Evolutionary conservation across 352 stramenopile genomes (phyloP), one percentile per base, ranked within the genome.

Genomic region (Phytophthora pistaciae): DNA sequence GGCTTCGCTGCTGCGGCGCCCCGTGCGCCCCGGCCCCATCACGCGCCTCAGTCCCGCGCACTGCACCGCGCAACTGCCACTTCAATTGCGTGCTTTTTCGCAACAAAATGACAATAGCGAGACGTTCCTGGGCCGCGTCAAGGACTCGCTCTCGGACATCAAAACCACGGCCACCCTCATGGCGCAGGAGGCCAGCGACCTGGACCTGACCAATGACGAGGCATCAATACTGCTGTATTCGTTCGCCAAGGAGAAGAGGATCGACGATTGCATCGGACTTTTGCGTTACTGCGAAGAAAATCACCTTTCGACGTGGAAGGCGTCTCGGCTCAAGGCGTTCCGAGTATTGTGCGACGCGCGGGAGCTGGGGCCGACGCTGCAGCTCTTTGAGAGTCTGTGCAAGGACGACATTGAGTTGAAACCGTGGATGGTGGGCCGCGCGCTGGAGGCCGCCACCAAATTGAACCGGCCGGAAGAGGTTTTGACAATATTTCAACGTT

Each of bases 401-500:
- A 52, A 23, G 23, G 52, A 68, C 14, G 25, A 23, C 40, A 29
- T 42, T 3, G n/a, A 64, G 5, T 46, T 69, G 63, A 64, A 57
- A 54, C 63, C 63, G 40, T 69, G 62, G 62, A 69, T 69, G 42
- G 42, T 58, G 13, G 63, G 54, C 6, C 18, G 54, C 5, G 63
- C 63, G 31, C 55, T 69, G 18, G 27, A 57, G 16, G 63, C 42
- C 4, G 63, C 63, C 29, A 56, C 20, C 13, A 64, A 64, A 27
- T 36, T 63, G 27, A 52, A 64, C 31, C 40, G 42, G 53, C 16
- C 42, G 14, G 40, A 69, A 36, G 27, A 10, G 3, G 29, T 57
- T 29, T 21, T 14, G 20, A 27, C 33, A 13, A 50, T 49, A 69
- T 73, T 58, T 20, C 29, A 20, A 27, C 52, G 20, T 13, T 64